phyloP scores from a whole-genome alignment of 176 grass and related monocot species.

The Triticum aestivum region IWGSC_CS_RefSeq_v2.1 NC_057807.1:674516372-674516871 shows the following conservation, averaged over 20 bases:
- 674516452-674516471: slow-evolving; percentile 39
- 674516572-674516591: slow-evolving; percentile 77
- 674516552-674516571: slow-evolving; percentile 54
- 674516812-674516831: slow-evolving; percentile 70
- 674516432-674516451: too few species aligned
- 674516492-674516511: slow-evolving; percentile 73
- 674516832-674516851: slow-evolving; percentile 77
- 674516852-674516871: slow-evolving; percentile 87
- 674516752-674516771: slow-evolving; percentile 71
- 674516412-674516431: too few species aligned
- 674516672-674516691: neutral
- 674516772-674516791: slow-evolving; percentile 83
- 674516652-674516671: neutral
- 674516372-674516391: too few species aligned
- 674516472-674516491: slow-evolving; percentile 80
- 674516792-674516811: slow-evolving; percentile 82
- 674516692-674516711: neutral
- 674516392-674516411: too few species aligned
- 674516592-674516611: slow-evolving; percentile 67
- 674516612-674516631: slow-evolving; percentile 70
- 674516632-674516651: neutral
- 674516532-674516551: slow-evolving; percentile 24
- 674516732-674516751: slow-evolving; percentile 95
- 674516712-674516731: slow-evolving; percentile 34
- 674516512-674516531: slow-evolving; percentile 61